phyloP scores from a whole-genome alignment of 495 filamentous ascomycete genomes.

The Aspergillus incahuasiensis region DNA sequence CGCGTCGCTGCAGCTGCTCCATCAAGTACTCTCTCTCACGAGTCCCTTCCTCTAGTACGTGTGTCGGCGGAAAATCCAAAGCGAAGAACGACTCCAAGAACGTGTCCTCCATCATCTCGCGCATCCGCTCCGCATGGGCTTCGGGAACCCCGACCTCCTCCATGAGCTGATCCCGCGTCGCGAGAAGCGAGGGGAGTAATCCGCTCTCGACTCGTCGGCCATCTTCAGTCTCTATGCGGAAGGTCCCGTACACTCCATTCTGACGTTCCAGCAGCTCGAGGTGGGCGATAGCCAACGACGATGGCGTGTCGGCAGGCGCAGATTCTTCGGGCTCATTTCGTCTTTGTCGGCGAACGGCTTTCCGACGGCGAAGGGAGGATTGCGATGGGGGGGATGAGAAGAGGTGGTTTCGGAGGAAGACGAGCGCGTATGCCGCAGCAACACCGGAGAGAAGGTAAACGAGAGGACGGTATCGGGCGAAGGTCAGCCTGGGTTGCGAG shows the following conservation, averaged over 20 bases:
- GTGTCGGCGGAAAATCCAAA: constrained; percentile 39
- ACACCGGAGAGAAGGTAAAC: constrained; percentile 48
- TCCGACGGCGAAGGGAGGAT: constrained; percentile 41
- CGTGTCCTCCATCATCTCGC: constrained; percentile 48
- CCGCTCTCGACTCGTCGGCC: constrained; percentile 45
- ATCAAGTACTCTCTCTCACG: constrained; percentile 36
- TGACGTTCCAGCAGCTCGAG: constrained; percentile 43
- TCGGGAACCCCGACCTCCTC: constrained; percentile 38
- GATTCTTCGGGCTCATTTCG: constrained; percentile 27
- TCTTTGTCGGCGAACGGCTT: constrained; percentile 40
- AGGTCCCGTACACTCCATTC: constrained; percentile 46
- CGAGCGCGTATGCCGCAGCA: constrained; percentile 44
- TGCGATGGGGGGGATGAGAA: constrained; percentile 24
- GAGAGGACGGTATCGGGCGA: constrained; percentile 46
- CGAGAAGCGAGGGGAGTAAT: constrained; percentile 40
- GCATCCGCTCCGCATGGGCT: constrained; percentile 43
- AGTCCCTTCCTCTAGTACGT: constrained; percentile 30
- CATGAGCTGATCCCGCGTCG: constrained; percentile 45
- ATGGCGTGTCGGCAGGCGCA: constrained; percentile 29
- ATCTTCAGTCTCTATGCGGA: constrained; percentile 47
- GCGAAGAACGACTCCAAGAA: constrained; percentile 49
- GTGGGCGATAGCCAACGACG: constrained; percentile 40
- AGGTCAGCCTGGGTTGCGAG: constrained; percentile 30
- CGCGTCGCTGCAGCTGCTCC: constrained; percentile 39
- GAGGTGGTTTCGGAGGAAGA: constrained; percentile 42